A percentile compares a stretch with the other conserved stretches of the same genome.
These are phyloP conservation scores for Stentor coeruleus DNA, from an alignment of 73 alveolate genomes.

Conservation along the genomic window DNA sequence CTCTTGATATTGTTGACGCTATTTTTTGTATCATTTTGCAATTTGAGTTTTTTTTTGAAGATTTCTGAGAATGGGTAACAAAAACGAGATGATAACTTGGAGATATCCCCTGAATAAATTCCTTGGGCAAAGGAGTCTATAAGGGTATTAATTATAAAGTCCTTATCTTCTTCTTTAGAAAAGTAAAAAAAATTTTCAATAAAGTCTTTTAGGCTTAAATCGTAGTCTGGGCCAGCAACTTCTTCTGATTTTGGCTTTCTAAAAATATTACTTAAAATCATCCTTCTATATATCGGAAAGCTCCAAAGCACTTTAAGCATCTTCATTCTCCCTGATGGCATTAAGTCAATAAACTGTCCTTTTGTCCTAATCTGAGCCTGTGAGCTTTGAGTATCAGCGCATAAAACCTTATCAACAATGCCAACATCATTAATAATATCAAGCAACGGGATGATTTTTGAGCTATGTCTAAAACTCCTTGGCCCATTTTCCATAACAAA, in stretches of 20 bases:
- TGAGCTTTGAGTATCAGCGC: neutral
- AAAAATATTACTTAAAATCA: neutral
- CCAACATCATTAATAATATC: neutral
- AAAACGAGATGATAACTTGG: neutral
- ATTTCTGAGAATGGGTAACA: neutral
- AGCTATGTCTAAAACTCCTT: neutral
- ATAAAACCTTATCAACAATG: neutral
- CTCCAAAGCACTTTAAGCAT: neutral
- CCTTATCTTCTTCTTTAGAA: neutral
- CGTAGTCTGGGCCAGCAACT: neutral
- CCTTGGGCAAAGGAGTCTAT: neutral
- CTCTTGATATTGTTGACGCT: no score
- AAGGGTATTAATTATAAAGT: neutral
- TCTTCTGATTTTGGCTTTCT: no score
- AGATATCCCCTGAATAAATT: conserved; percentile 20
- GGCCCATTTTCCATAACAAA: conserved; percentile 2
- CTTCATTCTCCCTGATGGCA: neutral
- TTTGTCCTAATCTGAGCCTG: neutral
- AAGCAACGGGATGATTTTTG: neutral
- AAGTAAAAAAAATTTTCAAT: neutral
- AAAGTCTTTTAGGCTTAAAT: neutral
- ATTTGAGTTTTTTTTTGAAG: no score
- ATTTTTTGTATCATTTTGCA: no score
- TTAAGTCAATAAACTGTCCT: neutral
- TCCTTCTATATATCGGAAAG: conserved; percentile 1